A percentile compares a stretch with the other conserved stretches of the same genome.
Evolutionary conservation across 176 grass and related monocot species (phyloP).

Genomic region (Carex scoparia): DNA sequence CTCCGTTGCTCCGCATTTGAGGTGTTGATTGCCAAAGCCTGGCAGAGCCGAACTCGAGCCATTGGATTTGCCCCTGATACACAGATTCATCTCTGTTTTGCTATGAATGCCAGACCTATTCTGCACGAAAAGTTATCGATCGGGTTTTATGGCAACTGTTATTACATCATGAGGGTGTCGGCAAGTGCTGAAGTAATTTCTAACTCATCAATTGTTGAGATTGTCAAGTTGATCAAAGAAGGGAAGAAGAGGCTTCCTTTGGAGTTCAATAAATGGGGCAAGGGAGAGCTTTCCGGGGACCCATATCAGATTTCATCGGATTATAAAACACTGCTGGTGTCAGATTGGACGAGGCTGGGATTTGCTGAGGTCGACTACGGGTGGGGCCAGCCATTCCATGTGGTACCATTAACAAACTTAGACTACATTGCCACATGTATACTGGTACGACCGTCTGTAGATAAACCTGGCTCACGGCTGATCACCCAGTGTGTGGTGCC

Average conservation of each 20-base stretch:
- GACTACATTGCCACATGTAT: slow-evolving; percentile 97
- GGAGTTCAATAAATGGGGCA: slow-evolving; percentile 64
- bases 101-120: slow-evolving; percentile 71
- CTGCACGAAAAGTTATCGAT: slow-evolving; percentile 30
- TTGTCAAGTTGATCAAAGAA: slow-evolving; percentile 63
- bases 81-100: slow-evolving; percentile 58
- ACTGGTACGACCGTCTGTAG: slow-evolving; percentile 56
- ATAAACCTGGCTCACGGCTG: slow-evolving; percentile 70
- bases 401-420: slow-evolving; percentile 77
- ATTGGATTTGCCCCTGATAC: slow-evolving; percentile 27
- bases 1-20: slow-evolving; percentile 75
- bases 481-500: slow-evolving; percentile 86
- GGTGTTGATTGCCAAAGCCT: slow-evolving; percentile 83
- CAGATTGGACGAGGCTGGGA: slow-evolving; percentile 86
- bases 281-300: slow-evolving; percentile 35
- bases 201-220: slow-evolving; percentile 47
- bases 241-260: slow-evolving; percentile 59
- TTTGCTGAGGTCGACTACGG: slow-evolving; percentile 91
- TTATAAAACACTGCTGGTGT: slow-evolving; percentile 69
- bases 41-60: slow-evolving; percentile 58
- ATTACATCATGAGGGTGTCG: slow-evolving; percentile 85
- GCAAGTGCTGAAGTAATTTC: slow-evolving; percentile 33
- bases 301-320: slow-evolving; percentile 81
- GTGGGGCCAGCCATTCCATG: slow-evolving; percentile 76
- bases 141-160: slow-evolving; percentile 87